A percentile compares a stretch with the other conserved stretches of the same genome.
phyloP scores from a whole-genome alignment of 2,329 filamentous ascomycete genomes.

The Cladosporium oxysporum region DNA sequence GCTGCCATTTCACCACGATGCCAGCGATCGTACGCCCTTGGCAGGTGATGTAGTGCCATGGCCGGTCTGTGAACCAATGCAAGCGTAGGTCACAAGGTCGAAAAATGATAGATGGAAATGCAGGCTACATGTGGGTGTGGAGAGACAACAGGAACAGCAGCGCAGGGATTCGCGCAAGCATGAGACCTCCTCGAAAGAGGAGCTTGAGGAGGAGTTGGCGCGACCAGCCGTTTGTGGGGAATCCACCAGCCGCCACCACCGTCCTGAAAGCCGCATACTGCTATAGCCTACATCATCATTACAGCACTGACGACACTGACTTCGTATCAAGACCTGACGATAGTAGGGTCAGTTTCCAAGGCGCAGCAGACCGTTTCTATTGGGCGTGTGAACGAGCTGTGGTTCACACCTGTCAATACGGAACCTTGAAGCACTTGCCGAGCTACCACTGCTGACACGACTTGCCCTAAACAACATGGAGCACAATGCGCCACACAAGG shows the following conservation, averaged over 20 bases:
- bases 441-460: neutral
- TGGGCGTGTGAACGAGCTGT: neutral
- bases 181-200: neutral
- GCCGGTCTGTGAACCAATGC: neutral
- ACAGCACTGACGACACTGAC: neutral
- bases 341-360: neutral
- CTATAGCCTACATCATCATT: slow-evolving; percentile 3
- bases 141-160: neutral
- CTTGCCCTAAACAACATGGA: slow-evolving; percentile 37
- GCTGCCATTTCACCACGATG: neutral
- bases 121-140: neutral
- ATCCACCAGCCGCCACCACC: neutral
- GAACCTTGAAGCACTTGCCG: neutral
- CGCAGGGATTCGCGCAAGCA: neutral
- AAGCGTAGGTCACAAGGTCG: slow-evolving; percentile 1
- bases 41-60: slow-evolving; percentile 9
- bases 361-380: neutral
- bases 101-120: neutral
- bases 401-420: neutral
- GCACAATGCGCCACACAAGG: slow-evolving; percentile 44
- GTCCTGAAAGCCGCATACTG: neutral
- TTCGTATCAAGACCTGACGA: neutral
- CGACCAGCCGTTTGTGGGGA: neutral
- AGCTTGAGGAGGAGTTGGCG: neutral
- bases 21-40: slow-evolving; percentile 9